phyloP scores from a whole-genome alignment of 169 alveolate species.

The Amoebophrya sp. region DNA sequence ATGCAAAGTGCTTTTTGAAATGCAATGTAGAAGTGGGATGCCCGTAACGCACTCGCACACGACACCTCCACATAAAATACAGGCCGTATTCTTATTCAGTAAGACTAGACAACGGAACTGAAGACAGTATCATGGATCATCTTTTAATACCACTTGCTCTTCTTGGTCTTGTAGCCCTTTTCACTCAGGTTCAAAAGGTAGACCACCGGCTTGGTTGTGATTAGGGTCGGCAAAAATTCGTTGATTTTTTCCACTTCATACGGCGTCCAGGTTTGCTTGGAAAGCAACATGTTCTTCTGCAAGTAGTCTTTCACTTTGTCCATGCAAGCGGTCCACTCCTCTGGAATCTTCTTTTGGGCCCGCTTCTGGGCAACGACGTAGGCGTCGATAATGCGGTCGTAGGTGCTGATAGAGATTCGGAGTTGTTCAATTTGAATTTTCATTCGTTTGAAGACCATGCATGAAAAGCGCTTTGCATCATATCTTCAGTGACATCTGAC shows the following conservation, averaged over 20 bases:
- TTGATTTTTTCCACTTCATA: constrained; percentile 39
- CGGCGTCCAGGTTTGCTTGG: constrained; percentile 6
- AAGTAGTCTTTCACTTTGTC: constrained; percentile 78
- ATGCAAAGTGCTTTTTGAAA: too few relatives aligned
- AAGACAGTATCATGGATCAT: too few relatives aligned
- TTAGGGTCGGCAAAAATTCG: background rate
- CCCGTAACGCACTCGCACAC: too few relatives aligned
- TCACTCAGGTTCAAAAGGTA: constrained; percentile 91
- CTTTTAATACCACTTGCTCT: constrained; percentile 78
- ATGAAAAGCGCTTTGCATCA: too few relatives aligned
- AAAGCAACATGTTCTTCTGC: constrained; percentile 60
- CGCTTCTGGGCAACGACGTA: background rate
- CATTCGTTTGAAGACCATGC: too few relatives aligned
- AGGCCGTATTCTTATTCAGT: too few relatives aligned
- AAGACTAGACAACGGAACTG: too few relatives aligned
- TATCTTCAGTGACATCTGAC: too few relatives aligned
- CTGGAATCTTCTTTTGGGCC: background rate
- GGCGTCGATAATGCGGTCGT: background rate
- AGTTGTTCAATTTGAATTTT: background rate
- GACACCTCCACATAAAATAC: too few relatives aligned
- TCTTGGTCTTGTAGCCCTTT: constrained; percentile 88
- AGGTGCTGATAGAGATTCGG: background rate
- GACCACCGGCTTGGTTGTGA: constrained; percentile 98
- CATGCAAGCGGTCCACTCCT: constrained; percentile 48
- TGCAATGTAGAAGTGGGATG: too few relatives aligned